phyloP scores from a whole-genome alignment of 2,329 filamentous ascomycete species.

The Fusarium penzigii region DNA sequence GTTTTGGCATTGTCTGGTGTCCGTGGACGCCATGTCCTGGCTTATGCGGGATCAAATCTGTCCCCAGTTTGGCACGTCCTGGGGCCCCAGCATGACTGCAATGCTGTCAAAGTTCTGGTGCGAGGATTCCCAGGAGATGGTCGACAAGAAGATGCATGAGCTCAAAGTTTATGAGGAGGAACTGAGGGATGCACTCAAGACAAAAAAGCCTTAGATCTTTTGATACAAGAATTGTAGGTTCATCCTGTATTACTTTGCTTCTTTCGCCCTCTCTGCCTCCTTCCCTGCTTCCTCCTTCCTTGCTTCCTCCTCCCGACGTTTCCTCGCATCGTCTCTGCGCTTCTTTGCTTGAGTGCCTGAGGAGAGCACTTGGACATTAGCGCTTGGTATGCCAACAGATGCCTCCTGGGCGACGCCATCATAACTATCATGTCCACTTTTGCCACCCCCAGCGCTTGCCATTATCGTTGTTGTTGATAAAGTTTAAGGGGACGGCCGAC shows the following conservation, averaged over 20 bases:
- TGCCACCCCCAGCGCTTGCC: too few relatives aligned
- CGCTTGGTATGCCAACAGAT: too few relatives aligned
- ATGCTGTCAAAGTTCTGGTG: slow-evolving; percentile 5
- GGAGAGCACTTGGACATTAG: too few relatives aligned
- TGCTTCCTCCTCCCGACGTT: background rate
- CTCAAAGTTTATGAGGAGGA: background rate
- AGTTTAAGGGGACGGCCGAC: too few relatives aligned
- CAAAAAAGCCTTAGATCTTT: background rate
- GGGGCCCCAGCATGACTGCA: background rate
- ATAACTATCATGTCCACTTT: too few relatives aligned
- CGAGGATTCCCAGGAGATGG: background rate
- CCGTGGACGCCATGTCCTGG: slow-evolving; percentile 1
- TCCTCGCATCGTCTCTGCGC: too few relatives aligned
- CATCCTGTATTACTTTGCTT: slow-evolving; percentile 1
- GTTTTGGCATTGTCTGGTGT: slow-evolving; percentile 8
- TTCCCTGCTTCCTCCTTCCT: too few relatives aligned
- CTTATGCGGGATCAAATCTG: slow-evolving; percentile 3
- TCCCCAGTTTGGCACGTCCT: slow-evolving; percentile 4
- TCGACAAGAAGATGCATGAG: slow-evolving; percentile 5
- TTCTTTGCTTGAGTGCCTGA: too few relatives aligned
- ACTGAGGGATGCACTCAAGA: slow-evolving; percentile 1
- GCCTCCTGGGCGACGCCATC: too few relatives aligned
- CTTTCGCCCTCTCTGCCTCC: background rate
- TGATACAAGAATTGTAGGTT: slow-evolving; percentile 1
- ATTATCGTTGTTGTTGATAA: too few relatives aligned